Evolutionary conservation across 129 eudicot genomes (phyloP), one percentile per base, ranked within the genome.

Genomic region (Smallanthus sonchifolius): DNA sequence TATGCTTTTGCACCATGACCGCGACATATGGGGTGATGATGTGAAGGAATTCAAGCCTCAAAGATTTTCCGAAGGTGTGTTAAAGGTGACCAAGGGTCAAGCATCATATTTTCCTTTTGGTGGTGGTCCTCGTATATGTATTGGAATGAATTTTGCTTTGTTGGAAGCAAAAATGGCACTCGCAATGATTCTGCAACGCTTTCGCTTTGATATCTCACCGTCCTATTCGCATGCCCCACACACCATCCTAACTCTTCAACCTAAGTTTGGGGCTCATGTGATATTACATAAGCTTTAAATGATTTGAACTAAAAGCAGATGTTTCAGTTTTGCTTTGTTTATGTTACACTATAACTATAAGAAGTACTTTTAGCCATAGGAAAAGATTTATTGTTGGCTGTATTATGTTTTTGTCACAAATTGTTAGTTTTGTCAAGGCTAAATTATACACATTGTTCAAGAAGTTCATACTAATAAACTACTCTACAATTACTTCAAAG

Each of bases 31-130:
- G 83, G 83, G 79, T 3, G 75, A 79, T 4, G 83, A 73, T 20
- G 83, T 45, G 9, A 79, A 73, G 7, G 74, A 79, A 20, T 72
- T 79, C 62, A 79, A 79, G 8, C 78, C 78, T 0, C 73, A 63
- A 54, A 71, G 80, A 75, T 61, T 74, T 81, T 69, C 65, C 0
- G 55, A 68, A 6, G 72, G 79, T 39, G 49, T 69, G 6, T 74
- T 44, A 15, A 48, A 57, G 11, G 76, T 38, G 47, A 75, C 73
- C n/a, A 75, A 81, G 78, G 69, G 78, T 34, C 83, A 38, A 19
- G 15, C 68, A 36, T 65, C 66, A n/a, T 73, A 73, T 32, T 4
- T 73, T 8, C 77, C 77, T 2, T 52, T 76, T 39, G 74, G 80
- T 39, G 74, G 74, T 6, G 80, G 74, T 2, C 80, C 67, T 10